Evolutionary conservation across 2,329 filamentous ascomycete species (phyloP).

Genomic region (Fusarium dlaminii): DNA sequence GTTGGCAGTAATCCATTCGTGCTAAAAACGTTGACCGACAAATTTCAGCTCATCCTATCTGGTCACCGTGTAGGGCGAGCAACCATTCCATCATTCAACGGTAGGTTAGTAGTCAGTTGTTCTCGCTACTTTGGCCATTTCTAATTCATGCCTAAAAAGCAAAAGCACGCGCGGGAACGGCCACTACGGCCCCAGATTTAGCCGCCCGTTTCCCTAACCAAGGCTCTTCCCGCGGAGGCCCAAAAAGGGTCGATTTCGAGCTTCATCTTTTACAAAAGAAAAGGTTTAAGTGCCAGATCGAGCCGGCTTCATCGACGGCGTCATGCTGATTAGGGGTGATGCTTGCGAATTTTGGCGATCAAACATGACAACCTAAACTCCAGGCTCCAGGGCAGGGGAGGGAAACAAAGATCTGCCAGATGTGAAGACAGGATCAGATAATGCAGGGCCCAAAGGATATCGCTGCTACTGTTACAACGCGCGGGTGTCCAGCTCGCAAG

Average conservation of each 20-base stretch:
- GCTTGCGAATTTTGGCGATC: constrained; percentile 23
- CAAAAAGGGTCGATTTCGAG: neutral
- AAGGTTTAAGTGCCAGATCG: neutral
- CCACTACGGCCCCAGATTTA: constrained; percentile 32
- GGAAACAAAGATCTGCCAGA: constrained; percentile 13
- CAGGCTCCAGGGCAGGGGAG: neutral
- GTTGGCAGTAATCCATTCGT: neutral
- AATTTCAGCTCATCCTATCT: neutral
- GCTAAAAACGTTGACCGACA: constrained; percentile 10
- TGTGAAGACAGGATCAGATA: constrained; percentile 15
- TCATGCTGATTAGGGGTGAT: neutral
- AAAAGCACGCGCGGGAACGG: constrained; percentile 23
- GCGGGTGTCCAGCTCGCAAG: constrained; percentile 17
- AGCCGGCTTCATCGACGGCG: neutral
- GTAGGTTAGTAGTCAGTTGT: neutral
- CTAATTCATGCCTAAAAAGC: constrained; percentile 18
- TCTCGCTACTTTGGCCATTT: neutral
- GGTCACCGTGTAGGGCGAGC: neutral
- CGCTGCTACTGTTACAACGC: constrained; percentile 12
- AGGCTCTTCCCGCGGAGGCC: constrained; percentile 11
- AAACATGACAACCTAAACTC: constrained; percentile 2
- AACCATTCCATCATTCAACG: neutral
- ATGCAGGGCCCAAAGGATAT: neutral
- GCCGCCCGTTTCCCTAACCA: constrained; percentile 22
- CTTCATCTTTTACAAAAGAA: neutral